These are phyloP conservation scores for Dictyophora rubrovolvata DNA, from an alignment of 768 basidiomycete genomes.

Conservation along the genomic window DNA sequence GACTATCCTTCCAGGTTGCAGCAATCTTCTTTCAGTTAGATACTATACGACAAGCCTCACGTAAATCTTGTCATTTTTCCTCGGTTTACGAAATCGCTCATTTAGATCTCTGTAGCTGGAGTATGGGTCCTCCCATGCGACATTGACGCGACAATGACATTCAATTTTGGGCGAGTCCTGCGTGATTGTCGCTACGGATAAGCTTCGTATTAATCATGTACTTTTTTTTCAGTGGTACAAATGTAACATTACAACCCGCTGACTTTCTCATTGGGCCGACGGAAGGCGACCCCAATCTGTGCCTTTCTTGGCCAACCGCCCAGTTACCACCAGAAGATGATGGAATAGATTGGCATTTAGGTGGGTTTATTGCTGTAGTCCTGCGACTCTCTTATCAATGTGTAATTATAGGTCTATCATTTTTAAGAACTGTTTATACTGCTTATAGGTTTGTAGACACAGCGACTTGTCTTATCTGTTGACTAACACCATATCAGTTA, in stretches of 20 bases:
- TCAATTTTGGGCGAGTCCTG: constrained; percentile 54
- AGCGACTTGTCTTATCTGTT: neutral
- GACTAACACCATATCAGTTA: constrained; percentile 34
- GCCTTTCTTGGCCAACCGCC: constrained; percentile 67
- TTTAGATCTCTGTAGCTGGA: constrained; percentile 30
- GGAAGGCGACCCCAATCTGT: constrained; percentile 51
- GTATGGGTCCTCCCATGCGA: constrained; percentile 73
- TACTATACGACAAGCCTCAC: constrained; percentile 41
- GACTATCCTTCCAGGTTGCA: neutral
- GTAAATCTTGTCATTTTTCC: constrained; percentile 45
- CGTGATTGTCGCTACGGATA: neutral
- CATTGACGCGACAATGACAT: constrained; percentile 44
- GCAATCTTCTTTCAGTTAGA: neutral
- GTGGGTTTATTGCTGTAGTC: constrained; percentile 25
- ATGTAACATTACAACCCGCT: constrained; percentile 58
- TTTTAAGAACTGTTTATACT: constrained; percentile 68
- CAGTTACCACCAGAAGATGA: constrained; percentile 50
- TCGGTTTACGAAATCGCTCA: constrained; percentile 18
- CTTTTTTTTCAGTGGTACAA: constrained; percentile 25
- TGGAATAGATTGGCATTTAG: constrained; percentile 79
- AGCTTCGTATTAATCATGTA: neutral
- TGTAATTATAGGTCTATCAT: constrained; percentile 40
- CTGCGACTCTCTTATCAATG: neutral
- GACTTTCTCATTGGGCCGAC: constrained; percentile 72
- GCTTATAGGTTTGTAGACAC: constrained; percentile 49